phyloP scores from a whole-genome alignment of 306 rosid genomes.

The Ziziphus jujuba region DNA sequence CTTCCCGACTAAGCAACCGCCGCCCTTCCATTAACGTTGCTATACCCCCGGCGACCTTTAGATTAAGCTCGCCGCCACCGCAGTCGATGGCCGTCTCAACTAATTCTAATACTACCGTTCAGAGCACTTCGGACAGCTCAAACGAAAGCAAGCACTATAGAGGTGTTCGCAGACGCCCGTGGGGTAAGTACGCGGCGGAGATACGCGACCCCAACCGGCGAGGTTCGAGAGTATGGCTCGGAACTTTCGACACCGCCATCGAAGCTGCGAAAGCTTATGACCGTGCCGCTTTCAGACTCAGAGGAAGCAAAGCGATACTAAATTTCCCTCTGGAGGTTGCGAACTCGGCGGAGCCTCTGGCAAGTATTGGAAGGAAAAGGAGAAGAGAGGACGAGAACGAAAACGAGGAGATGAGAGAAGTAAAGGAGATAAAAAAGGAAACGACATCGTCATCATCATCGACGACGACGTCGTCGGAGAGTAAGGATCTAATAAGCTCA shows the following conservation, averaged over 20 bases:
- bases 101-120: not conserved
- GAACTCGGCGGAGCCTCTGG: slow-evolving; percentile 1
- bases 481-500: no score
- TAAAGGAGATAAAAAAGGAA: slow-evolving; percentile 23
- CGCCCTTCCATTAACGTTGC: slow-evolving; percentile 31
- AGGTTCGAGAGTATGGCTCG: slow-evolving; percentile 59
- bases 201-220: slow-evolving; percentile 47
- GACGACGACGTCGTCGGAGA: no score
- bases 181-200: slow-evolving; percentile 62
- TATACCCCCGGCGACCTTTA: slow-evolving; percentile 20
- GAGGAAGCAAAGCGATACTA: slow-evolving; percentile 53
- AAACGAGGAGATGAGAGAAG: not conserved
- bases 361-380: slow-evolving; percentile 28
- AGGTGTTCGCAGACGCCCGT: slow-evolving; percentile 50
- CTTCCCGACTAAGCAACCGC: slow-evolving; percentile 32
- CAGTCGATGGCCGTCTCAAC: not conserved
- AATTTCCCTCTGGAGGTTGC: slow-evolving; percentile 52
- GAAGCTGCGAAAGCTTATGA: slow-evolving; percentile 60
- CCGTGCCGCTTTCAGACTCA: slow-evolving; percentile 48
- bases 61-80: not conserved
- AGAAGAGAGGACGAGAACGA: slow-evolving; percentile 18
- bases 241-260: slow-evolving; percentile 50
- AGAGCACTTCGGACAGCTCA: not conserved
- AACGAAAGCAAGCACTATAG: slow-evolving; percentile 35
- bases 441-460: not conserved